These are phyloP conservation scores for Nemania sp. DNA, from an alignment of 2,329 filamentous ascomycete species.

Conservation along the genomic window DNA sequence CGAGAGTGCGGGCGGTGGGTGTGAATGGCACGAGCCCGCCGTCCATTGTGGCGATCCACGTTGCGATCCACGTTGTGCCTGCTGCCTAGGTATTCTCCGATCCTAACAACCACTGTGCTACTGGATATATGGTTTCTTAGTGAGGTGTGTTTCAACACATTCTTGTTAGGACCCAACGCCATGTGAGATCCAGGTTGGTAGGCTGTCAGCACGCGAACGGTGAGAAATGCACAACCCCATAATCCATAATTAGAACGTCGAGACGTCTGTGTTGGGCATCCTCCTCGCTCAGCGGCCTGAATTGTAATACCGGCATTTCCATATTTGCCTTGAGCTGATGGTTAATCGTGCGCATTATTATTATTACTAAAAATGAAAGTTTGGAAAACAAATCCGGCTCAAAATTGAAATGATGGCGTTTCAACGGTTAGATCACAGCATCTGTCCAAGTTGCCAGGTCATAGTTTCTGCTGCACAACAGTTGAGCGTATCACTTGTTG, in stretches of 20 bases:
- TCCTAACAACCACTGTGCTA: background rate
- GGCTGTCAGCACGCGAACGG: slow-evolving; percentile 16
- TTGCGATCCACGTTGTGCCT: slow-evolving; percentile 1
- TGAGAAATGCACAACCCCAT: slow-evolving; percentile 27
- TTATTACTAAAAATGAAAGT: background rate
- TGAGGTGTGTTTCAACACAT: background rate
- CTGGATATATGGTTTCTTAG: slow-evolving; percentile 2
- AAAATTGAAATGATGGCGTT: background rate
- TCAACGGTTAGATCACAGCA: background rate
- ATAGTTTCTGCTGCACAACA: background rate
- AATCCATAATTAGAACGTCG: slow-evolving; percentile 36
- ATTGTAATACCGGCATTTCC: slow-evolving; percentile 3
- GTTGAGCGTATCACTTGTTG: background rate
- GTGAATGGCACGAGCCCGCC: slow-evolving; percentile 20
- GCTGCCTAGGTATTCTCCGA: slow-evolving; percentile 2
- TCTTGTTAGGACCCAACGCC: slow-evolving; percentile 15
- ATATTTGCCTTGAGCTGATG: background rate
- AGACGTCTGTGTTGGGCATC: slow-evolving; percentile 1
- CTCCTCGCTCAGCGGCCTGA: slow-evolving; percentile 26
- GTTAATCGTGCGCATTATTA: background rate
- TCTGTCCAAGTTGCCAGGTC: background rate
- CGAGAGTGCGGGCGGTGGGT: background rate
- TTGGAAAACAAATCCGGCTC: slow-evolving; percentile 2
- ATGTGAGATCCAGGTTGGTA: slow-evolving; percentile 13
- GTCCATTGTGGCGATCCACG: slow-evolving; percentile 13